Conservation (phyloP, 1,139 yeast species). For the Oligophagozyma castellii region DNA sequence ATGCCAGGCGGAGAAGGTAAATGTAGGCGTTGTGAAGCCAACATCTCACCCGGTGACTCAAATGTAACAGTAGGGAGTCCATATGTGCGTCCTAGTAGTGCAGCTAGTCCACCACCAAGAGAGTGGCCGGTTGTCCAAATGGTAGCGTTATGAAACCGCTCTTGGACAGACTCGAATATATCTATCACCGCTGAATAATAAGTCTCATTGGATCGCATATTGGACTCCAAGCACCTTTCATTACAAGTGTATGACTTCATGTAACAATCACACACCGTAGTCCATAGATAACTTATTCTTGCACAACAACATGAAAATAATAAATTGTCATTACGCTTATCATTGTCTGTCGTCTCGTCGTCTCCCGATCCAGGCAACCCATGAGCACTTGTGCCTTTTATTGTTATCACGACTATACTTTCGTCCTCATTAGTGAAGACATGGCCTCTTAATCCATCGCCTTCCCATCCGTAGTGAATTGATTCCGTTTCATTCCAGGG, state of each 20-base stretch:
- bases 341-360: slow-evolving; percentile 66
- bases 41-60: slow-evolving; percentile 86
- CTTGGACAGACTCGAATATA: slow-evolving; percentile 59
- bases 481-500: slow-evolving; percentile 34
- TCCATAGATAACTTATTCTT: slow-evolving; percentile 82
- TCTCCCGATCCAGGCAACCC: slow-evolving; percentile 62
- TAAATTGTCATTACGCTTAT: slow-evolving; percentile 76
- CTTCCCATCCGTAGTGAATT: slow-evolving; percentile 69
- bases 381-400: slow-evolving; percentile 90
- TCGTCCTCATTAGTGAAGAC: slow-evolving; percentile 59
- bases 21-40: slow-evolving; percentile 74
- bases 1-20: slow-evolving; percentile 89
- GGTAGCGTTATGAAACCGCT: slow-evolving; percentile 52
- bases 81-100: slow-evolving; percentile 73
- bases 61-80: slow-evolving; percentile 84
- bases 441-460: slow-evolving; percentile 79
- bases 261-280: slow-evolving; percentile 91
- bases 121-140: slow-evolving; percentile 96
- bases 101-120: slow-evolving; percentile 78
- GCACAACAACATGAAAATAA: slow-evolving; percentile 96
- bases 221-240: slow-evolving; percentile 73
- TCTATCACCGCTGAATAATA: slow-evolving; percentile 75
- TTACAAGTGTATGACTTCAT: slow-evolving; percentile 78
- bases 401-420: slow-evolving; percentile 60
- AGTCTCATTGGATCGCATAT: slow-evolving; percentile 57